Evolutionary conservation across 805 yeast genomes (phyloP), one percentile per base, ranked within the genome.

Genomic region (Metschnikowia lachancei): DNA sequence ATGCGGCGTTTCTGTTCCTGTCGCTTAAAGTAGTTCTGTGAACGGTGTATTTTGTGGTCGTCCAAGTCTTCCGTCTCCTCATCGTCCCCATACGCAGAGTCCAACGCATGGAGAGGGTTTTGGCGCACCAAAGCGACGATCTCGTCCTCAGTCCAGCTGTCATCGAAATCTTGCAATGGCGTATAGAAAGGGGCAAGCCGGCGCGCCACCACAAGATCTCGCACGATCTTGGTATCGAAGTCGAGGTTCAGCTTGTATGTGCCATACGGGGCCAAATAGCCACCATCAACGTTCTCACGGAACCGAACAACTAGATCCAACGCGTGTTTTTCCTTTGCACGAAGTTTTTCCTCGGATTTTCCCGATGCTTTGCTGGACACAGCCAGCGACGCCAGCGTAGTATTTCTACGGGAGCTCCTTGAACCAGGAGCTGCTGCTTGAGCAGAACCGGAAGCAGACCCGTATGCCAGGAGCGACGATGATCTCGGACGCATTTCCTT

Each of bases 191-290:
- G 98, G 0, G 97, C 90, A 33, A 92, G 58, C 55, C 75, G 77
- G 40, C 99, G 76, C 26, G 79, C 78, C 16, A 82, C 70, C 18
- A 92, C 85, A 33, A 86, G 69, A 14, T 70, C 76, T 43, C 87
- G 76, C n/a, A 94, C 97, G 3, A 85, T 71, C 13, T 77, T 78
- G 13, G 86, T 77, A 57, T 85, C 78, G 67, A 81, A 92, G 62
- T 87, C 96, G 45, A 85, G 63, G 55, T 82, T 83, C 39, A 85
- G 82, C 52, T 82, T 79, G 65, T 92, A 92, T 28, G 87, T 86
- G 1, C 97, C 97, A 65, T 79, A 87, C 0, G 98, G 97, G 1
- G 95, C 96, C 52, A 92, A 67, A 61, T 70, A 90, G 1, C 99
- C 99, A 16, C 99, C 99, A 66, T 94, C 98, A 13, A 92, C 96